Evolutionary conservation across 1,284 basidiomycete genomes (phyloP).

Genomic region (Pseudozyma sp.): DNA sequence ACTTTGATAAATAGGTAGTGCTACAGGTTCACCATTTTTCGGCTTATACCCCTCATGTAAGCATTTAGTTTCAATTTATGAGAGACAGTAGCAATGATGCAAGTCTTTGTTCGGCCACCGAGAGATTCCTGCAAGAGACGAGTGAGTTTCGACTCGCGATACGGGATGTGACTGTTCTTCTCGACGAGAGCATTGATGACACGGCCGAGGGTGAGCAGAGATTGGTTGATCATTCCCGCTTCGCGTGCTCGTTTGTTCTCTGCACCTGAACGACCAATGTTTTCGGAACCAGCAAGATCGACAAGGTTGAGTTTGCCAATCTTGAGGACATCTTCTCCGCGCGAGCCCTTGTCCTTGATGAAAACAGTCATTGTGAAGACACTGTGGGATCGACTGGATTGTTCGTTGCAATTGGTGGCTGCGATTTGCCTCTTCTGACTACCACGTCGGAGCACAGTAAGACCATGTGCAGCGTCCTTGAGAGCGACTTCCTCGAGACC

Average conservation of each 20-base stretch:
- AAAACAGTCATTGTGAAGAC: slow-evolving; percentile 97
- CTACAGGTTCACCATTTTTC: no score
- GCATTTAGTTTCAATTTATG: no score
- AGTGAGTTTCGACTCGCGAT: slow-evolving; percentile 87
- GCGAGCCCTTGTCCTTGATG: slow-evolving; percentile 81
- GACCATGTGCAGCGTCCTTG: slow-evolving; percentile 84
- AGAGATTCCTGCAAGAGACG: slow-evolving; percentile 97
- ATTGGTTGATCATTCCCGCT: slow-evolving; percentile 99
- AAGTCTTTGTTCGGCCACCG: no score
- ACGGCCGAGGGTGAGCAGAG: slow-evolving; percentile 90
- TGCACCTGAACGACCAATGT: slow-evolving; percentile 94
- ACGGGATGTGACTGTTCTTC: slow-evolving; percentile 87
- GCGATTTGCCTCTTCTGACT: slow-evolving; percentile 92
- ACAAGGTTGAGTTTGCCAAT: slow-evolving; percentile 97
- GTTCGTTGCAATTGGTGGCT: slow-evolving; percentile 97
- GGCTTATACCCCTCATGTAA: no score
- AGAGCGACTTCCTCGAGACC: slow-evolving; percentile 92
- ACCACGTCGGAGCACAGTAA: slow-evolving; percentile 86
- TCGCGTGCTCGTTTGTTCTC: slow-evolving; percentile 94
- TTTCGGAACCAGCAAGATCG: slow-evolving; percentile 96
- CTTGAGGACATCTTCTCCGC: slow-evolving; percentile 86
- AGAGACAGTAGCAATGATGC: no score
- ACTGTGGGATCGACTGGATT: slow-evolving; percentile 95
- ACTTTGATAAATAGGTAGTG: no score
- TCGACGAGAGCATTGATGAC: slow-evolving; percentile 98